phyloP scores from a whole-genome alignment of 176 grass and related monocot genomes.

The Cenchrus americanus region DNA sequence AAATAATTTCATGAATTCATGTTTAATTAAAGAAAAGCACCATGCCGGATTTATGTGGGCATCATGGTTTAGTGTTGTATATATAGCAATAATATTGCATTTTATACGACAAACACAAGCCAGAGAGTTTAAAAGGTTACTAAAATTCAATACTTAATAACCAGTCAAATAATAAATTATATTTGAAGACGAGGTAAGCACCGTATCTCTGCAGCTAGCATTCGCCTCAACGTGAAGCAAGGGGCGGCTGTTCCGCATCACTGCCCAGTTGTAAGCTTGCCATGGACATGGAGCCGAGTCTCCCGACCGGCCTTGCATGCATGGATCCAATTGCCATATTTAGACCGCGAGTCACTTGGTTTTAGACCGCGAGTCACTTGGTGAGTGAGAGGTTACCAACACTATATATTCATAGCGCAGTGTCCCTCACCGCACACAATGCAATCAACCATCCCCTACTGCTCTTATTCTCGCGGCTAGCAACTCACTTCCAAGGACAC shows the following conservation, averaged over 20 bases:
- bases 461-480: neutral
- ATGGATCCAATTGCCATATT: neutral
- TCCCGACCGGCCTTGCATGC: neutral
- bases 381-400: neutral
- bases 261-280: neutral
- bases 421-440: neutral
- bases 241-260: neutral
- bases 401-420: neutral
- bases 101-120: too few species aligned
- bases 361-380: conserved; percentile 15
- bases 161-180: neutral
- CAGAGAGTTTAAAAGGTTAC: too few species aligned
- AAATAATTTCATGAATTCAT: too few species aligned
- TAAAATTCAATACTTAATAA: neutral
- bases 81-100: too few species aligned
- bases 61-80: too few species aligned
- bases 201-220: too few species aligned
- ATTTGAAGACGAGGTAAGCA: neutral
- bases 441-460: neutral
- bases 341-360: neutral
- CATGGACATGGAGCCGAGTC: neutral
- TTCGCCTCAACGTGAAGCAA: too few species aligned
- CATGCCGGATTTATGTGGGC: too few species aligned
- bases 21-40: too few species aligned
- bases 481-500: neutral